Percentiles rank a stretch among this genome's conserved stretches.
Evolutionary conservation across 2,329 filamentous ascomycete species (phyloP).

Genomic region (Trichophyton mentagrophytes): DNA sequence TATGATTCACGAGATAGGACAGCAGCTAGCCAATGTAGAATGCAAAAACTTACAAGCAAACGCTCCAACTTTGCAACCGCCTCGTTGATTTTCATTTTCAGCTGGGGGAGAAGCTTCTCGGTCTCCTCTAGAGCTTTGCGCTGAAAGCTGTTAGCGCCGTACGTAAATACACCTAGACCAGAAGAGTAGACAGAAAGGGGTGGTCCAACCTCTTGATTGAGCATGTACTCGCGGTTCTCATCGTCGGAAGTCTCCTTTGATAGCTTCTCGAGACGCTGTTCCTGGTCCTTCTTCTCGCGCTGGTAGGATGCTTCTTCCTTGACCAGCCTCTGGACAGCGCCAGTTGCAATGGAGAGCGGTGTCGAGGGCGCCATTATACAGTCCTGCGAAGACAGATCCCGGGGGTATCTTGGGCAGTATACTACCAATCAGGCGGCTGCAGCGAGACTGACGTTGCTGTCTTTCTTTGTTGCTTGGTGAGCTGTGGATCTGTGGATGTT

Average conservation of each 20-base stretch:
- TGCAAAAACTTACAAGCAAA: constrained; percentile 50
- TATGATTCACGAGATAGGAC: background rate
- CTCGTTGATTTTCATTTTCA: constrained; percentile 58
- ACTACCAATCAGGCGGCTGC: background rate
- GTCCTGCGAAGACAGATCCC: background rate
- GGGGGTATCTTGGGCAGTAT: background rate
- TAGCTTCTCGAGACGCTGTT: constrained; percentile 56
- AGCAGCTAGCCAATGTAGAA: background rate
- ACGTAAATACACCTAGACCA: background rate
- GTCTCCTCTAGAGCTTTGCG: constrained; percentile 76
- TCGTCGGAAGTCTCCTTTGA: constrained; percentile 51
- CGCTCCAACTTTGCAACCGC: constrained; percentile 63
- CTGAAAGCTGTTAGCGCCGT: constrained; percentile 34
- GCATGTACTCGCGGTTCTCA: constrained; percentile 61
- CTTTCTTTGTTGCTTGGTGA: no score
- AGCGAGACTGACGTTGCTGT: background rate
- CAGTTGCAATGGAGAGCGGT: constrained; percentile 64
- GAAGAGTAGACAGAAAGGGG: background rate
- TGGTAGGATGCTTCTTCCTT: constrained; percentile 89
- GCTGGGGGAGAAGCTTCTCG: constrained; percentile 61
- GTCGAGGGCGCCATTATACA: constrained; percentile 59
- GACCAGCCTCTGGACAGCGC: constrained; percentile 66
- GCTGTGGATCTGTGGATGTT: no score
- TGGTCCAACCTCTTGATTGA: constrained; percentile 70
- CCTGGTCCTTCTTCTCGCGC: constrained; percentile 66